Evolutionary conservation across 306 rosid species (phyloP).

Genomic region (Rosa multiflora): DNA sequence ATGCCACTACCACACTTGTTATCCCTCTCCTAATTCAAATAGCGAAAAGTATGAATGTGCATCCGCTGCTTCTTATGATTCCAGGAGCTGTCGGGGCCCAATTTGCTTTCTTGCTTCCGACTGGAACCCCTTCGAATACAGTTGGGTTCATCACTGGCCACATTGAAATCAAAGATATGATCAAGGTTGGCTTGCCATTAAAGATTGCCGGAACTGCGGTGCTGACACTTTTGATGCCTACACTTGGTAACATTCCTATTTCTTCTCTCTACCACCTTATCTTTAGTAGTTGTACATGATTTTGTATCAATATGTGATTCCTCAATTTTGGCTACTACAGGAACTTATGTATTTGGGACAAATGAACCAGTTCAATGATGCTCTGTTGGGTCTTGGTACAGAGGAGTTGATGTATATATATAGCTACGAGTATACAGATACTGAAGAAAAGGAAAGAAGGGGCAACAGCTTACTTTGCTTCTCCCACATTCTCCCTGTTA

Average conservation of each 20-base stretch:
- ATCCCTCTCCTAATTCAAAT: conserved; percentile 65
- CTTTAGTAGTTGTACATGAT: neutral
- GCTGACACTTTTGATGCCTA: conserved; percentile 68
- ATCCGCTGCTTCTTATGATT: conserved; percentile 76
- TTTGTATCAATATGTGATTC: neutral
- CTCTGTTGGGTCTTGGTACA: neutral
- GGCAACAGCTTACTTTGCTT: neutral
- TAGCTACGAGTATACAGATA: neutral
- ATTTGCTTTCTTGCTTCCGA: conserved; percentile 76
- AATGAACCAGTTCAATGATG: conserved; percentile 9
- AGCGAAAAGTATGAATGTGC: conserved; percentile 59
- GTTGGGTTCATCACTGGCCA: conserved; percentile 81
- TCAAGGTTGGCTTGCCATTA: conserved; percentile 70
- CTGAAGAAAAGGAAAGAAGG: neutral
- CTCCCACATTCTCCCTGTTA: neutral
- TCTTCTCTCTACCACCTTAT: neutral
- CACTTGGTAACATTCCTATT: conserved; percentile 52
- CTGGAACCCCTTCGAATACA: conserved; percentile 76
- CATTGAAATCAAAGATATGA: conserved; percentile 67
- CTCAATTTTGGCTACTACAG: conserved; percentile 40
- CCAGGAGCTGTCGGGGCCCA: conserved; percentile 85
- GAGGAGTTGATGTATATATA: neutral
- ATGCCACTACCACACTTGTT: conserved; percentile 78
- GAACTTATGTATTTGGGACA: conserved; percentile 61
- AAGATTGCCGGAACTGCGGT: conserved; percentile 60